These are phyloP conservation scores for Meyerozyma elateridarum DNA, from an alignment of 1,139 yeast species.

Conservation along the genomic window DNA sequence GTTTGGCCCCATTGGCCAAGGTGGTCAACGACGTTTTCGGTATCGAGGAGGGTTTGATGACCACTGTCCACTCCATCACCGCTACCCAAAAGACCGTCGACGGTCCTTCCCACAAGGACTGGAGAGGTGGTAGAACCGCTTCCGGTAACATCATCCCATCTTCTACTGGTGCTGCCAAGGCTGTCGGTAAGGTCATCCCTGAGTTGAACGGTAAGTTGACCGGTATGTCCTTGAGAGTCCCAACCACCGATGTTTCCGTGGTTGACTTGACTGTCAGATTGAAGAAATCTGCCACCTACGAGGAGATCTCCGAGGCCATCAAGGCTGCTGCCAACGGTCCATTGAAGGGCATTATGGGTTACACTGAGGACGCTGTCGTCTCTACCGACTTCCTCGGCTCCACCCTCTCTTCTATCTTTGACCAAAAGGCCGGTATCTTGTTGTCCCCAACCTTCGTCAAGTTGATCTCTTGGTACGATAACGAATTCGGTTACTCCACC, in stretches of 20 bases:
- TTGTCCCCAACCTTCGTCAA: conserved; percentile 79
- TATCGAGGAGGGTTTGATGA: conserved; percentile 83
- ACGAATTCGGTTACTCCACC: conserved; percentile 89
- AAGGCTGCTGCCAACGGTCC: conserved; percentile 66
- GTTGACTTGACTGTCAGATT: conserved; percentile 69
- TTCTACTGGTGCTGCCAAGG: conserved; percentile 91
- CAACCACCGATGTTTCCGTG: conserved; percentile 82
- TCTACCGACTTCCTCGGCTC: conserved; percentile 81
- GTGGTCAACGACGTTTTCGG: conserved; percentile 76
- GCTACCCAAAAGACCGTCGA: conserved; percentile 90
- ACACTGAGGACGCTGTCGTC: conserved; percentile 85
- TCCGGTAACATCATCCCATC: conserved; percentile 88
- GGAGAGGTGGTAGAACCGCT: conserved; percentile 95
- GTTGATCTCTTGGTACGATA: conserved; percentile 87
- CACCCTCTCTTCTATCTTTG: conserved; percentile 75
- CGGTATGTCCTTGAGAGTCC: conserved; percentile 86
- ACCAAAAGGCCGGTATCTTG: conserved; percentile 80
- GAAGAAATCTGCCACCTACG: conserved; percentile 66
- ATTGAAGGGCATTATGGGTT: conserved; percentile 73
- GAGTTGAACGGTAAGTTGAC: conserved; percentile 84
- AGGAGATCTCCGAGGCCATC: conserved; percentile 67
- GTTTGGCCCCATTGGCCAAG: conserved; percentile 87
- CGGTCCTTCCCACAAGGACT: conserved; percentile 91
- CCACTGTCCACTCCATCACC: conserved; percentile 87
- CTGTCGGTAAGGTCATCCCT: conserved; percentile 88